These are phyloP conservation scores for Podospora bellae-mahoneyi DNA, from an alignment of 495 filamentous ascomycete genomes.

Conservation along the genomic window DNA sequence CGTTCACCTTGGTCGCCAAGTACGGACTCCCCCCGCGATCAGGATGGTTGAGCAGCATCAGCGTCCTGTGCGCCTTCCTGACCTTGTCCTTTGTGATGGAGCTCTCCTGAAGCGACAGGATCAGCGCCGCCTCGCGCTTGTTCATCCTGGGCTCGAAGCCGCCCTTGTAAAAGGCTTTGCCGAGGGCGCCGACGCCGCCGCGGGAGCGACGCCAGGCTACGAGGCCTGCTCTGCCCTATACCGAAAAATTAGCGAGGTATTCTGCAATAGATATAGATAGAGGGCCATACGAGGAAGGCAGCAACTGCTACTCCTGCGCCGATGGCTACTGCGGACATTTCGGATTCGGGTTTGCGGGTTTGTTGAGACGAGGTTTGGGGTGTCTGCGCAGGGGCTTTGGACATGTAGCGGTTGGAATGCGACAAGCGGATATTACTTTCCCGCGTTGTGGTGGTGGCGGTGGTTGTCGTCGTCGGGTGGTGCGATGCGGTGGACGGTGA, in stretches of 20 bases:
- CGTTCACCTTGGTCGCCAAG: slow-evolving; percentile 94
- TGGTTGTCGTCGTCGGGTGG: not conserved
- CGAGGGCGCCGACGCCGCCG: slow-evolving; percentile 71
- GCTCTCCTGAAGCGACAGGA: slow-evolving; percentile 87
- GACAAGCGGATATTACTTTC: not conserved
- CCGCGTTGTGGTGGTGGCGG: not conserved
- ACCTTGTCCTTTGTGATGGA: slow-evolving; percentile 84
- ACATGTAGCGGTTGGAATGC: slow-evolving; percentile 11
- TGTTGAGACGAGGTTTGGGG: slow-evolving; percentile 1
- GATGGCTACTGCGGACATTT: slow-evolving; percentile 73
- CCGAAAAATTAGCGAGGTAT: not conserved
- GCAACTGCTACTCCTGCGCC: slow-evolving; percentile 73
- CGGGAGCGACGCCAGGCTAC: slow-evolving; percentile 81
- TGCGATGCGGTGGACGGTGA: not conserved
- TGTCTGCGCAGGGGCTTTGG: slow-evolving; percentile 10
- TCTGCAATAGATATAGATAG: slow-evolving; percentile 8
- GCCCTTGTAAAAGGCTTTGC: slow-evolving; percentile 92
- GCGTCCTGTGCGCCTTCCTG: slow-evolving; percentile 90
- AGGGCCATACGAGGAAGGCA: slow-evolving; percentile 65
- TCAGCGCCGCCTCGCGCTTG: slow-evolving; percentile 82
- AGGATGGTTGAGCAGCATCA: slow-evolving; percentile 98
- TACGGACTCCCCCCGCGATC: slow-evolving; percentile 97
- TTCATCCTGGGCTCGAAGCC: slow-evolving; percentile 96
- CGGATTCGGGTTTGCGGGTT: slow-evolving; percentile 2
- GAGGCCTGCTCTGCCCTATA: slow-evolving; percentile 82